Base-by-base conservation (phyloP, 2,329 filamentous ascomycete species). In the Cryoendolithus antarcticus region DNA sequence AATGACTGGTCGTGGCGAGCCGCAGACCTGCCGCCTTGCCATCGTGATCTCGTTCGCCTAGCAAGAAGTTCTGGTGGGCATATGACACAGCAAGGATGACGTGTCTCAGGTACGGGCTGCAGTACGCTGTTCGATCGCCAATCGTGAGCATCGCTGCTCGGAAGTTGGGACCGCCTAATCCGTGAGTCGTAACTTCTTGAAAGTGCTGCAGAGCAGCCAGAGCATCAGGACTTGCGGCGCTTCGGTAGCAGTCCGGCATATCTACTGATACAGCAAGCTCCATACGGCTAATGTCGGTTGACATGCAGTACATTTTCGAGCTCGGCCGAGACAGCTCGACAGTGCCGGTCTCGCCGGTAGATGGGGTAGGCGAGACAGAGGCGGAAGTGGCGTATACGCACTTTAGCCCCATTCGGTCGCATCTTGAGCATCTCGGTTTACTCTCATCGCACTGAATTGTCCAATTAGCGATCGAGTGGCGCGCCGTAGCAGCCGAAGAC, bases 61-160 rank as follows among this genome's bases (percentile, higher is more conserved):
- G 30, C 4, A 41, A 30, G 3, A 44, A 37, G 36, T 33, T 38
- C 10, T 43, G 39, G 28, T 39, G 38, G 4, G 44, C 49, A 19
- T 35, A 30, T 9, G 45, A 44, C 4, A 50, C 44, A 8, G 49
- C 49, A 9, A 51, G 37, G 9, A 44, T 36, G 43, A 51, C 42
- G 28, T 50, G 47, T 46, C 48, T 51, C 2, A 51, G 40, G 11
- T 43, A 45, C 2, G 46, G 43, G 32, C 42, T 33, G n/a, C 40
- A 27, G 46, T 48, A 51, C 11, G 42, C 44, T 13, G 38, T 31
- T 8, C 38, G 41, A 9, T 37, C 35, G 3, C 48, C 46, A 13
- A 42, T 37, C 19, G 28, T 10, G 10, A 46, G 45, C 43, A 51
- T 47, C 19, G 50, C 39, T 5, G 13, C 9, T 9, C 36, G 37